These are phyloP conservation scores for Nicotiana noctiflora DNA, from an alignment of 257 asterid species.

Conservation along the genomic window DNA sequence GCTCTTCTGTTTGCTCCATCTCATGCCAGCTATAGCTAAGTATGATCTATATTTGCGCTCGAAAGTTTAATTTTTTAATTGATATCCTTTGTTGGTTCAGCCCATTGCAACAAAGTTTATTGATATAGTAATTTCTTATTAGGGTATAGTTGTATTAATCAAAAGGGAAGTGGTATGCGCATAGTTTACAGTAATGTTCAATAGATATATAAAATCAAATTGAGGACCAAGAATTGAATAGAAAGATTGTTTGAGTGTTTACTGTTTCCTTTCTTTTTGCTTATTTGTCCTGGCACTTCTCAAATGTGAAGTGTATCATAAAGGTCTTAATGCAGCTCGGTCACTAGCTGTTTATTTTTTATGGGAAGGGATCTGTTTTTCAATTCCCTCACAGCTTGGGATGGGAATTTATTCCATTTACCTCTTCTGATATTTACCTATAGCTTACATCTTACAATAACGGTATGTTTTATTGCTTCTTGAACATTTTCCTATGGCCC, in stretches of 20 bases:
- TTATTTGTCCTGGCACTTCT: background rate
- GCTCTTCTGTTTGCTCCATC: background rate
- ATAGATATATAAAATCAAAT: background rate
- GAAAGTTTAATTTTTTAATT: background rate
- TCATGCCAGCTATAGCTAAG: background rate
- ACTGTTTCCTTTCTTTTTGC: background rate
- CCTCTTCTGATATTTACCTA: background rate
- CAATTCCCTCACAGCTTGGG: conserved; percentile 1
- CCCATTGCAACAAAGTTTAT: background rate
- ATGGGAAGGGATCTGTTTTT: background rate
- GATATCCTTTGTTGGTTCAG: background rate
- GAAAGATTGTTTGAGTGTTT: background rate
- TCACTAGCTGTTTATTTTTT: background rate
- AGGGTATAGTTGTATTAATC: background rate
- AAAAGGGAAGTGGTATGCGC: background rate
- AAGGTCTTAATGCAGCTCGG: background rate
- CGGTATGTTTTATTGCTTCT: background rate
- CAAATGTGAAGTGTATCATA: background rate
- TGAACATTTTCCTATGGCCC: background rate
- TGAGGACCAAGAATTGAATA: background rate
- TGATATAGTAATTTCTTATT: background rate
- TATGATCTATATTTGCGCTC: background rate
- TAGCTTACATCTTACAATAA: background rate
- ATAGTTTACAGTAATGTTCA: background rate
- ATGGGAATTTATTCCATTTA: background rate